phyloP scores from a whole-genome alignment of 495 filamentous ascomycete genomes.

The Amphirosellinia nigrospora region DNA sequence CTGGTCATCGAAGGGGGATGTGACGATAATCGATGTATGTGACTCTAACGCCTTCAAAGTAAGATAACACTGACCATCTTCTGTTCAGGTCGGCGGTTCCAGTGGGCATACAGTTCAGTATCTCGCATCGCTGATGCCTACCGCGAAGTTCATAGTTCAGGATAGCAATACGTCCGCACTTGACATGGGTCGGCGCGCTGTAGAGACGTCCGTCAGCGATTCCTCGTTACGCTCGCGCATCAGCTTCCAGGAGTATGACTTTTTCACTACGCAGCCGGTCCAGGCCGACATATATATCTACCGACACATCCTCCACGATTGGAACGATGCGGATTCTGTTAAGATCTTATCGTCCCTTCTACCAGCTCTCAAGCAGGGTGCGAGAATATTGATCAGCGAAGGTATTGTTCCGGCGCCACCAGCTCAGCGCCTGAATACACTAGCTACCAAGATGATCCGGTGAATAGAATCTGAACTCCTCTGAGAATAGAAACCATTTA shows the following conservation, averaged over 20 bases:
- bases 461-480: slow-evolving; percentile 4
- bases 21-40: slow-evolving; percentile 37
- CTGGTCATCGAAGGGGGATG: slow-evolving; percentile 4
- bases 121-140: slow-evolving; percentile 39
- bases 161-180: slow-evolving; percentile 38
- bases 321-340: slow-evolving; percentile 44
- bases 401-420: slow-evolving; percentile 32
- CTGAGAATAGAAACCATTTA: neutral
- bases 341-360: slow-evolving; percentile 44
- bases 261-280: slow-evolving; percentile 46
- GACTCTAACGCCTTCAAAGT: neutral
- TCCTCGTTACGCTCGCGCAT: slow-evolving; percentile 31
- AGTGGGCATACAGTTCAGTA: slow-evolving; percentile 47
- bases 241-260: slow-evolving; percentile 42
- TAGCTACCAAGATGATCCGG: slow-evolving; percentile 30
- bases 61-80: neutral
- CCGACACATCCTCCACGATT: slow-evolving; percentile 51
- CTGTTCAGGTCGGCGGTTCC: slow-evolving; percentile 48
- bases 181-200: slow-evolving; percentile 31
- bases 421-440: slow-evolving; percentile 29
- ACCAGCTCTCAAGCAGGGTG: slow-evolving; percentile 42
- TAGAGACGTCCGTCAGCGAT: slow-evolving; percentile 23
- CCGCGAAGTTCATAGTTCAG: slow-evolving; percentile 47
- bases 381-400: slow-evolving; percentile 45
- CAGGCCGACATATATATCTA: slow-evolving; percentile 47